These are phyloP conservation scores for Artemisia tridentata DNA, from an alignment of 129 eudicot species.

Conservation along the genomic window DNA sequence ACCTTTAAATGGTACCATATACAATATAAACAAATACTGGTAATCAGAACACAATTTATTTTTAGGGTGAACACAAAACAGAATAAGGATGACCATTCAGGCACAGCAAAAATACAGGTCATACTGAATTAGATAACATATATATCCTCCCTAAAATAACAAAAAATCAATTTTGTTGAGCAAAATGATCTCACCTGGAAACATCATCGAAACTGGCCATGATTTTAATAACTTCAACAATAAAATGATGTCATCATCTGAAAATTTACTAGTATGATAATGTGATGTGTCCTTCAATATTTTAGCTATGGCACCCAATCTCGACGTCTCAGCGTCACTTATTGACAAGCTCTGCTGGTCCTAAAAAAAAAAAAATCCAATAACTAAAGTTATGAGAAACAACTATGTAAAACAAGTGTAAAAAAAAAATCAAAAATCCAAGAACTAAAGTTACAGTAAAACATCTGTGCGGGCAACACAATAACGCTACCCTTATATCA, in stretches of 20 bases:
- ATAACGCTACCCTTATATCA: background rate
- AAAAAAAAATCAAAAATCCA: conserved; percentile 4
- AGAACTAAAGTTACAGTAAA: background rate
- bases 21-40: no score
- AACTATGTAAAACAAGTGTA: background rate
- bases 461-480: background rate
- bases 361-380: conserved; percentile 33
- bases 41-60: background rate
- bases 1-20: background rate
- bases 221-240: conserved; percentile 63
- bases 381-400: conserved; percentile 8
- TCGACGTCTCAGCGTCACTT: conserved; percentile 57
- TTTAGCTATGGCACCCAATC: conserved; percentile 65
- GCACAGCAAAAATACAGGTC: conserved; percentile 3
- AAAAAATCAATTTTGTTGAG: background rate
- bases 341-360: conserved; percentile 51
- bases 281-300: conserved; percentile 89
- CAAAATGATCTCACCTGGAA: conserved; percentile 68
- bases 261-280: conserved; percentile 77
- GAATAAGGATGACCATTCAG: background rate
- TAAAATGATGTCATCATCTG: conserved; percentile 75
- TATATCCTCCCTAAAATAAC: conserved; percentile 9
- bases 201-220: conserved; percentile 77
- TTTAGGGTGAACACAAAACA: conserved; percentile 5
- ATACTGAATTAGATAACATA: background rate